Conservation (phyloP, 2,329 filamentous ascomycete genomes). For the Domatiomyces globalis region DNA sequence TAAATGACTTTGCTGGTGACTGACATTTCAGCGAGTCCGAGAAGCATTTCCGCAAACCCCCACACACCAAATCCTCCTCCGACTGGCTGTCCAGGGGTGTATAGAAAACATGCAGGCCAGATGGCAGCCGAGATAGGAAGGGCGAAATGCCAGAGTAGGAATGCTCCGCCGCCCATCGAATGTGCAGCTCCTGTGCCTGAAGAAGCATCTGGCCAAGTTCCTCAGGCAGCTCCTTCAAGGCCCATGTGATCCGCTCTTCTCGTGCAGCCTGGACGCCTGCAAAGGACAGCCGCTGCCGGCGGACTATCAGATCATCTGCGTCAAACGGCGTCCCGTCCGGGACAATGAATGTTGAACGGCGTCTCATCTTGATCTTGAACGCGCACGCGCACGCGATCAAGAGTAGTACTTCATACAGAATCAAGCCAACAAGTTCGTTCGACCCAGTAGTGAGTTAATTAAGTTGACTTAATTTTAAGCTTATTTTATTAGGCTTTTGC, state of each 20-base stretch:
- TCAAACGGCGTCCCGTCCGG: conserved; percentile 50
- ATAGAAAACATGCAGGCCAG: conserved; percentile 71
- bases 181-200: conserved; percentile 55
- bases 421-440: no score
- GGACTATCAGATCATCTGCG: conserved; percentile 47
- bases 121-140: conserved; percentile 58
- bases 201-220: conserved; percentile 47
- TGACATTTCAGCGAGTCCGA: conserved; percentile 41
- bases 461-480: no score
- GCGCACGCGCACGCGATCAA: neutral
- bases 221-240: conserved; percentile 56
- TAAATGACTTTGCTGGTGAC: conserved; percentile 45
- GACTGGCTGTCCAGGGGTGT: conserved; percentile 36
- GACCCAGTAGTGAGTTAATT: no score
- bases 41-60: conserved; percentile 44
- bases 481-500: no score
- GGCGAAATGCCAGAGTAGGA: conserved; percentile 50
- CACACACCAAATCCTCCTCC: conserved; percentile 37
- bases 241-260: conserved; percentile 65
- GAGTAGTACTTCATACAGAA: neutral
- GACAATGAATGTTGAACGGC: conserved; percentile 59
- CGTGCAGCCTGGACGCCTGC: conserved; percentile 51
- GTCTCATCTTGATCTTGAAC: conserved; percentile 22
- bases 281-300: conserved; percentile 40
- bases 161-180: conserved; percentile 58